Percentiles rank a stretch among this genome's conserved stretches.
Evolutionary conservation across 2,329 filamentous ascomycete species (phyloP).

Genomic region (Arthroderma uncinatum): DNA sequence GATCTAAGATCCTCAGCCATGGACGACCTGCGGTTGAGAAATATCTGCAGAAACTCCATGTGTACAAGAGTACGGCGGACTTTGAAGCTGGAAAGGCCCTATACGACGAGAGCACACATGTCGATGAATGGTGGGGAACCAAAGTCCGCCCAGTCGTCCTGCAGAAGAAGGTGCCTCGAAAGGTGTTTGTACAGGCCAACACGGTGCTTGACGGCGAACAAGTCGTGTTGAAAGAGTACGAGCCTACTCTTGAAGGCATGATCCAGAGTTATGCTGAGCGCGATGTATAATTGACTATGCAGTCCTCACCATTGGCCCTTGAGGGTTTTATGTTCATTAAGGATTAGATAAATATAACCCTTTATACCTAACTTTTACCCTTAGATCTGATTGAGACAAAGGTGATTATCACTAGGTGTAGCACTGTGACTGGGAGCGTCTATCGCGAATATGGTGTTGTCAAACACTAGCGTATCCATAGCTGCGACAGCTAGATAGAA

Average conservation of each 20-base stretch:
- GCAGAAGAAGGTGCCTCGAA: conserved; percentile 48
- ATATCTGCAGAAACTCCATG: conserved; percentile 81
- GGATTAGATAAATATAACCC: too few species aligned
- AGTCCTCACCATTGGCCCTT: too few species aligned
- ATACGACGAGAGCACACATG: conserved; percentile 73
- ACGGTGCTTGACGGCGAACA: conserved; percentile 60
- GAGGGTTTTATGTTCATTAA: too few species aligned
- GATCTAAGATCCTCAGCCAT: conserved; percentile 71
- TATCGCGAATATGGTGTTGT: too few species aligned
- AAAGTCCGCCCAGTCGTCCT: conserved; percentile 59
- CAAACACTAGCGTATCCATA: too few species aligned
- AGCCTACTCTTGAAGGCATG: conserved; percentile 67
- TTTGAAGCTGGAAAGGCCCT: conserved; percentile 63
- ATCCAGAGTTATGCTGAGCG: conserved; percentile 68
- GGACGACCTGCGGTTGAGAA: conserved; percentile 73
- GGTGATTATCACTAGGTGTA: too few species aligned
- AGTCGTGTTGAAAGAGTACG: conserved; percentile 75
- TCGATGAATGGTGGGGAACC: conserved; percentile 74
- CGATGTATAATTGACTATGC: conserved; percentile 24
- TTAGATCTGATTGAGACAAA: too few species aligned
- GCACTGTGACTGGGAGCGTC: too few species aligned
- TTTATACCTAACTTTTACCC: too few species aligned
- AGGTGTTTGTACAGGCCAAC: conserved; percentile 85
- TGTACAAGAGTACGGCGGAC: conserved; percentile 87
- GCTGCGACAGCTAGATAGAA: too few species aligned